A percentile compares a stretch with the other conserved stretches of the same genome.
These are phyloP conservation scores for Pestalotiopsis sp. DNA, from an alignment of 2,329 filamentous ascomycete genomes.

Conservation along the genomic window DNA sequence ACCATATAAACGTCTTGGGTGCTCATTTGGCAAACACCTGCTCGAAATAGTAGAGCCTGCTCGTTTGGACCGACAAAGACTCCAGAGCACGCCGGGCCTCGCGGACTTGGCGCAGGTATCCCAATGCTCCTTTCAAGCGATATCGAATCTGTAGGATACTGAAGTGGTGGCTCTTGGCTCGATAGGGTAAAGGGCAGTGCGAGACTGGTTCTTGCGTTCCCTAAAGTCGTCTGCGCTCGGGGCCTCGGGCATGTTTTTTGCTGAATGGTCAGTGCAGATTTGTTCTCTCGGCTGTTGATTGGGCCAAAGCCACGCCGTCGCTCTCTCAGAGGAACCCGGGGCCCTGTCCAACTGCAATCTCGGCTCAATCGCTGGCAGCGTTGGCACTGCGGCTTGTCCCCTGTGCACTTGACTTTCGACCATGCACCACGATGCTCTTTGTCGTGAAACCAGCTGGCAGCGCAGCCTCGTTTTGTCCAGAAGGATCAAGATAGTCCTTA, in stretches of 20 bases:
- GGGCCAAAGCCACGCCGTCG: background rate
- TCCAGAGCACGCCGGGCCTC: background rate
- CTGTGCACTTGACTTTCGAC: background rate
- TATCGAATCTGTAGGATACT: background rate
- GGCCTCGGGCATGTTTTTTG: background rate
- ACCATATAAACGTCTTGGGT: background rate
- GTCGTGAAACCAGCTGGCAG: slow-evolving; percentile 69
- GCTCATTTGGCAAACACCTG: background rate
- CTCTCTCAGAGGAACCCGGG: background rate
- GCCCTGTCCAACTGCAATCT: background rate
- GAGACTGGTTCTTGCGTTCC: background rate
- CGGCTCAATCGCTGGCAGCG: background rate
- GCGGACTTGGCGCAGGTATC: background rate
- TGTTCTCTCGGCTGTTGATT: background rate
- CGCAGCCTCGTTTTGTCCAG: slow-evolving; percentile 56
- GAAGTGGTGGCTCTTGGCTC: background rate
- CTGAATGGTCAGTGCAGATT: background rate
- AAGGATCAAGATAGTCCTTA: slow-evolving; percentile 61
- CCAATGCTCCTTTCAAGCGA: background rate
- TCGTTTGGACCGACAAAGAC: background rate
- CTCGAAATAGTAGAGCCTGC: background rate
- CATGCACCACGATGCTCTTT: slow-evolving; percentile 60
- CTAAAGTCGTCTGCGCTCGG: background rate
- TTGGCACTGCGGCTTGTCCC: background rate
- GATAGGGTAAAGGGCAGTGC: background rate